Conservation (phyloP, 345 rosid species). For the Atalantia buxifolia region DNA sequence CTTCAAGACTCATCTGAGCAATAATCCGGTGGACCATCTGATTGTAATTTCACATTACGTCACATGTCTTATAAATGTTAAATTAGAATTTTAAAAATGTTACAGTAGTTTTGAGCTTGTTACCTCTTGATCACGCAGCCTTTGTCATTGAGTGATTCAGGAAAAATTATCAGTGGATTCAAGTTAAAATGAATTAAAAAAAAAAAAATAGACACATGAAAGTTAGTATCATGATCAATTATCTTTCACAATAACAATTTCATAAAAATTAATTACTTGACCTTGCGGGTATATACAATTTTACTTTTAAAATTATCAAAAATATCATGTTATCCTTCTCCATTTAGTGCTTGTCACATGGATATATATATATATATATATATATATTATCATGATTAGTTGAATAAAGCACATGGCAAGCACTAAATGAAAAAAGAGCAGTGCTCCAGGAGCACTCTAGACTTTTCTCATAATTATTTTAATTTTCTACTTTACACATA, state of each 20-base stretch:
- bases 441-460: too few relatives aligned
- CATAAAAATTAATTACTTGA: background rate
- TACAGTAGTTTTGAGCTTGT: background rate
- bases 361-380: too few relatives aligned
- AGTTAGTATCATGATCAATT: background rate
- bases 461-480: too few relatives aligned
- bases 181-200: background rate
- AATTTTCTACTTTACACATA: too few relatives aligned
- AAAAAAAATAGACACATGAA: background rate
- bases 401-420: too few relatives aligned
- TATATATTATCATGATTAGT: too few relatives aligned
- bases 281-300: too few relatives aligned
- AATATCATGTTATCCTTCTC: too few relatives aligned
- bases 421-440: too few relatives aligned
- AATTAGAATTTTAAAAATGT: background rate
- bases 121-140: slow-evolving; percentile 10
- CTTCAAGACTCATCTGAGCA: slow-evolving; percentile 12
- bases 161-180: background rate
- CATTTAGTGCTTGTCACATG: too few relatives aligned
- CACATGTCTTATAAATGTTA: background rate
- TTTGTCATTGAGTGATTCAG: background rate
- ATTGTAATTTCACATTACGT: background rate
- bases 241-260: background rate
- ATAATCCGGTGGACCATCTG: slow-evolving; percentile 12
- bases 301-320: too few relatives aligned